phyloP scores from a whole-genome alignment of 768 basidiomycete species.

The Cantharellus anzutake region DNA sequence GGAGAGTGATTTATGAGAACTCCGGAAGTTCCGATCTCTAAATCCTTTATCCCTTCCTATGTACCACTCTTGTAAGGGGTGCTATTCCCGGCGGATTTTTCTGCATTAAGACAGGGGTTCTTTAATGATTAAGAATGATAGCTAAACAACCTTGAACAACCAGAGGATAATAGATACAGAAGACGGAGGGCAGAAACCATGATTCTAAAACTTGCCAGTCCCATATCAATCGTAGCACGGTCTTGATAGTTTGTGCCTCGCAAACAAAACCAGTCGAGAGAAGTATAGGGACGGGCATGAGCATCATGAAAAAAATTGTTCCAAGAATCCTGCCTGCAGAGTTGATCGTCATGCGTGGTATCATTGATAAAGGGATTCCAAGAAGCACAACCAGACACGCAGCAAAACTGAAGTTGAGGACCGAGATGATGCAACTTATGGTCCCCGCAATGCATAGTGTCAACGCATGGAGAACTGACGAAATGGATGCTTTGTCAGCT shows the following conservation, averaged over 20 bases:
- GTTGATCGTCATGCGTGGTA: neutral
- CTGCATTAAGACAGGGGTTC: too few relatives aligned
- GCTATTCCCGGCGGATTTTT: too few relatives aligned
- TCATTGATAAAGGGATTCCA: constrained; percentile 38
- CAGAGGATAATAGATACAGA: constrained; percentile 58
- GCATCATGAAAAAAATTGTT: constrained; percentile 2
- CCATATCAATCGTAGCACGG: constrained; percentile 34
- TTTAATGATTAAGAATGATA: too few relatives aligned
- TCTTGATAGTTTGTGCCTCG: constrained; percentile 16
- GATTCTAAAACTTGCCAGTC: constrained; percentile 63
- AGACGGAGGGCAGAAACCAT: constrained; percentile 72
- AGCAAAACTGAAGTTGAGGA: constrained; percentile 87
- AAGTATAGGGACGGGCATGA: constrained; percentile 11
- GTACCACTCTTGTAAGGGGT: too few relatives aligned
- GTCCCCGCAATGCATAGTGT: constrained; percentile 74
- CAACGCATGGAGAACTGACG: constrained; percentile 41
- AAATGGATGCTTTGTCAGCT: constrained; percentile 17
- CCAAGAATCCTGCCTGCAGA: constrained; percentile 3
- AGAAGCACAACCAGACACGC: constrained; percentile 45
- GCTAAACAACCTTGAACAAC: constrained; percentile 35
- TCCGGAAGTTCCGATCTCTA: too few relatives aligned
- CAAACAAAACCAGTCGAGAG: constrained; percentile 37
- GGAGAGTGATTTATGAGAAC: constrained; percentile 1
- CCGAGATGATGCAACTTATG: constrained; percentile 64
- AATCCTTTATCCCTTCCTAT: too few relatives aligned